Base-by-base conservation (phyloP, 371 early-diverging fungal genomes). In the Dinochytrium kinnereticum region DNA sequence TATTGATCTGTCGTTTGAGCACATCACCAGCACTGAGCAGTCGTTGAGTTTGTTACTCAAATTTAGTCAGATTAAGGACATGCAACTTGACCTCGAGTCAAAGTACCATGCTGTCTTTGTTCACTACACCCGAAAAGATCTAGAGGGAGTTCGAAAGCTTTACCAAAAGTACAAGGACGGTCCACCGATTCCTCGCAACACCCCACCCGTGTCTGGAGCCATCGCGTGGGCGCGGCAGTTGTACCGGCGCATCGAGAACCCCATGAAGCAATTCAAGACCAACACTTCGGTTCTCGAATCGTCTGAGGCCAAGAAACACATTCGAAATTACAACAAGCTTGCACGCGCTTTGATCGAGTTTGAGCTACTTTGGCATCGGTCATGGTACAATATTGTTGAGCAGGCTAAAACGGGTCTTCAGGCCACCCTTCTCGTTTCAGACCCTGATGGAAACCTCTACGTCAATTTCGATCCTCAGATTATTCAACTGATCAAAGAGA, bases 391-490 rank as follows among this genome's bases (percentile, higher is more conserved):
- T 38, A 76, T 84, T 36, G 85, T 89, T 21, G 88, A 89, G 30
- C 83, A 84, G 71, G 85, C 87, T 13, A 87, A 87, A 53, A 86
- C 85, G 36, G 88, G 88, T 1, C 78, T 89, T 26, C 87, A 88
- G 68, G 88, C 88, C 5, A 87, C 89, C 0, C 77, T 89, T 28
- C 77, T 89, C 24, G 89, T 87, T 3, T 55, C 79, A 28, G 84
- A 86, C 51, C 67, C 81, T 2, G 84, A 85, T 24, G 85, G 86
- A 7, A 75, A 77, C n/a, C 71, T 89, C n/a, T 88, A 80, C 61
- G 86, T 89, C 66, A 89, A 89, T 76, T 87, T 89, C 55, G 88
- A 88, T 76, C 83, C 87, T 19, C 85, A 86, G 72, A 84, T 89
- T 68, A 53, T 82, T 2, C 87, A 88, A 69, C 76, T 88, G 38